These are phyloP conservation scores for Vaccinium darrowii DNA, from an alignment of 148 eudicot species.

Conservation along the genomic window DNA sequence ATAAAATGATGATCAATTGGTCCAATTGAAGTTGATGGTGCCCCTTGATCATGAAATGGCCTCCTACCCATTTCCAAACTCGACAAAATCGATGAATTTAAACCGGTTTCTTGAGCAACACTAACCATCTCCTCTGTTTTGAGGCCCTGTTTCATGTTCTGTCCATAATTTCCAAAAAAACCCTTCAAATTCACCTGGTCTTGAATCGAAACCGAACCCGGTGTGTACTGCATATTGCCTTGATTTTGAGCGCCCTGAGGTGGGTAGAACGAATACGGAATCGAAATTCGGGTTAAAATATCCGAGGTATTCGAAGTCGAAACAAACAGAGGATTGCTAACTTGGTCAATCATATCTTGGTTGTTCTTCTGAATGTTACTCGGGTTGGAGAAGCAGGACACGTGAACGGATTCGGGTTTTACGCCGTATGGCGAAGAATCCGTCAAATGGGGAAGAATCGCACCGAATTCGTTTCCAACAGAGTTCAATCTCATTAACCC, in stretches of 20 bases:
- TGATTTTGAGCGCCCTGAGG: constrained; percentile 25
- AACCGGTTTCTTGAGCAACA: constrained; percentile 51
- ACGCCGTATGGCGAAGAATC: constrained; percentile 41
- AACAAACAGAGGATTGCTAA: constrained; percentile 18
- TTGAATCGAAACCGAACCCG: constrained; percentile 28
- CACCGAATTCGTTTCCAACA: constrained; percentile 18
- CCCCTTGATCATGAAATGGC: constrained; percentile 44
- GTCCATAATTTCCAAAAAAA: constrained; percentile 42
- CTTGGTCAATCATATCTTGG: constrained; percentile 18
- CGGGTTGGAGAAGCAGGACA: constrained; percentile 94
- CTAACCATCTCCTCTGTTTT: constrained; percentile 41
- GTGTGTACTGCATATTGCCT: constrained; percentile 26
- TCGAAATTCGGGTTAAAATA: not conserved
- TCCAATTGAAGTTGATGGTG: constrained; percentile 45
- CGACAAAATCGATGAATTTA: constrained; percentile 52
- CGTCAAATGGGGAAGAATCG: constrained; percentile 54
- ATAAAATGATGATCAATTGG: constrained; percentile 46
- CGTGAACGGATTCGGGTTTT: constrained; percentile 34
- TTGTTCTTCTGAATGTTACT: constrained; percentile 32
- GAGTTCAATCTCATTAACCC: constrained; percentile 34
- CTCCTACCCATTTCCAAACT: constrained; percentile 42
- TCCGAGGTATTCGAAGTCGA: constrained; percentile 21
- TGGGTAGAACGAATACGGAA: constrained; percentile 6
- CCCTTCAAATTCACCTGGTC: constrained; percentile 48
- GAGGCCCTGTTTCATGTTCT: constrained; percentile 38